phyloP scores from a whole-genome alignment of 345 rosid genomes.

The Citrus cavaleriei region DNA sequence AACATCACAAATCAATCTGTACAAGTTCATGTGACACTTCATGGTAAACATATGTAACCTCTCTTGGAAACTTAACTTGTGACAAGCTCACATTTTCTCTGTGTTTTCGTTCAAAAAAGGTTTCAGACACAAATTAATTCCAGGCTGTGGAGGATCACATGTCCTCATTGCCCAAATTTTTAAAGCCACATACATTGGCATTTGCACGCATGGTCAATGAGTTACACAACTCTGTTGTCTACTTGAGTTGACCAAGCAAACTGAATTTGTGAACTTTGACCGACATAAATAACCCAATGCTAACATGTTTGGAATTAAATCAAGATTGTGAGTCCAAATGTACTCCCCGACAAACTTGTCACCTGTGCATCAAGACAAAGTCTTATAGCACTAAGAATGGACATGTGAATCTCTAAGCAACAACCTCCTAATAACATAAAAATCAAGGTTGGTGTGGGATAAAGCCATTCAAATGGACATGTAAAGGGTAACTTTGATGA shows the following conservation, averaged over 20 bases:
- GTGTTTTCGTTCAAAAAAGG: neutral
- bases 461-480: neutral
- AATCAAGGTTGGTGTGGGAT: neutral
- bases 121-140: neutral
- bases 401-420: neutral
- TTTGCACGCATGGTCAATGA: neutral
- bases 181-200: slow-evolving; percentile 5
- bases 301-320: neutral
- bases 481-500: neutral
- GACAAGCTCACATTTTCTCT: neutral
- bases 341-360: neutral
- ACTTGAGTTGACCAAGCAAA: slow-evolving; percentile 1
- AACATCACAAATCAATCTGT: neutral
- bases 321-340: slow-evolving; percentile 8
- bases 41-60: neutral
- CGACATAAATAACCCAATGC: slow-evolving; percentile 3
- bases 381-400: neutral
- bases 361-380: too few relatives aligned
- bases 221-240: neutral
- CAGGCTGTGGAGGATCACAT: slow-evolving; percentile 3
- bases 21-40: neutral
- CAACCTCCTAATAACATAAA: neutral
- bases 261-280: neutral
- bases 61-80: neutral
- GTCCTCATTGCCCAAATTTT: slow-evolving; percentile 3